These are phyloP conservation scores for Lepidium sativum DNA, from an alignment of 345 rosid genomes.

Conservation along the genomic window DNA sequence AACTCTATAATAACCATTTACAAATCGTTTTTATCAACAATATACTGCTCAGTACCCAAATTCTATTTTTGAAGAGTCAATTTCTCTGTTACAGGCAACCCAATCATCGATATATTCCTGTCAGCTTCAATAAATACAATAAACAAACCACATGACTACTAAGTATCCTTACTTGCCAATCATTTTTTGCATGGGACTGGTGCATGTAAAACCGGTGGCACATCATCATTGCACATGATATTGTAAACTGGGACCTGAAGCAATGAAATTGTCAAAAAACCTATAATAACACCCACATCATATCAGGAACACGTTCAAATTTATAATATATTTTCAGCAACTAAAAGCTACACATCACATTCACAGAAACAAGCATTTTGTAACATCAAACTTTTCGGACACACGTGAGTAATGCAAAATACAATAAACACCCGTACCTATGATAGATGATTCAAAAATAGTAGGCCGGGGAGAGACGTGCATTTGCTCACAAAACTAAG, in stretches of 20 bases:
- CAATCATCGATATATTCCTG: background rate
- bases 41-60: background rate
- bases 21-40: background rate
- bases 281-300: slow-evolving; percentile 7
- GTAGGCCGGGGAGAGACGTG: slow-evolving; percentile 23
- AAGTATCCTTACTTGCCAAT: slow-evolving; percentile 39
- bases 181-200: slow-evolving; percentile 55
- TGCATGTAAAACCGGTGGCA: slow-evolving; percentile 64
- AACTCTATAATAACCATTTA: background rate
- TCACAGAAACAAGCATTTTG: slow-evolving; percentile 6
- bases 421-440: slow-evolving; percentile 29
- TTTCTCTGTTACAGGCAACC: background rate
- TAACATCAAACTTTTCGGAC: background rate
- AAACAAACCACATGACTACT: background rate
- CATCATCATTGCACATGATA: slow-evolving; percentile 50
- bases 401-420: slow-evolving; percentile 16
- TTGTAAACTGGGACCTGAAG: slow-evolving; percentile 55
- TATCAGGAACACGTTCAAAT: background rate
- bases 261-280: slow-evolving; percentile 14
- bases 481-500: slow-evolving; percentile 25
- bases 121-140: background rate
- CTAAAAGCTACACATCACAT: slow-evolving; percentile 4
- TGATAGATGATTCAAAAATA: slow-evolving; percentile 29
- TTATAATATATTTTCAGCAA: background rate
- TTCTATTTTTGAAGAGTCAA: background rate